Evolutionary conservation across 306 rosid species (phyloP).

Genomic region (Quercus agrifolia): DNA sequence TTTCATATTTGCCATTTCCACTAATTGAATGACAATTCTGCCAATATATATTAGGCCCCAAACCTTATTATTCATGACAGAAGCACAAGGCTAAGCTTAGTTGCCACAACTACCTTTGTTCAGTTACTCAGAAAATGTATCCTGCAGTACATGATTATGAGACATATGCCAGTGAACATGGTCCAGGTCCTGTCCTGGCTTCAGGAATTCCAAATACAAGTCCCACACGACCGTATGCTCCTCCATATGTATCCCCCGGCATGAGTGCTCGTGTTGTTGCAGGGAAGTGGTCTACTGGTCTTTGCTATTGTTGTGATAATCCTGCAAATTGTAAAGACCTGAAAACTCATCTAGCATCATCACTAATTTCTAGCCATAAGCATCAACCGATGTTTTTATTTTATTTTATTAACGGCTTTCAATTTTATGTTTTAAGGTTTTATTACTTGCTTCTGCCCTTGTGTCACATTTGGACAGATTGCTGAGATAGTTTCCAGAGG

Average conservation of each 20-base stretch:
- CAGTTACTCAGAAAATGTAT: conserved; percentile 30
- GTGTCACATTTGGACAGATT: conserved; percentile 65
- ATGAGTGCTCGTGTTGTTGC: background rate
- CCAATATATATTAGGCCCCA: background rate
- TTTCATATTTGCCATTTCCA: background rate
- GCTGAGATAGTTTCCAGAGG: conserved; percentile 59
- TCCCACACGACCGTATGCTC: conserved; percentile 24
- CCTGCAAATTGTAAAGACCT: conserved; percentile 52
- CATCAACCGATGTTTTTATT: background rate
- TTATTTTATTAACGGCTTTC: background rate
- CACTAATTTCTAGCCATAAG: background rate
- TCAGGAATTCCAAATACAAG: conserved; percentile 29
- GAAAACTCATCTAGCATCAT: background rate
- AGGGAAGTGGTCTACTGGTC: conserved; percentile 60
- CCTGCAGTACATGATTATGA: conserved; percentile 31
- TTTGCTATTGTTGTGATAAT: conserved; percentile 61
- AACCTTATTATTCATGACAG: background rate
- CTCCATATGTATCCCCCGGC: conserved; percentile 17
- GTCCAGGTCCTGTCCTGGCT: conserved; percentile 19
- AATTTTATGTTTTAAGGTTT: conserved; percentile 29
- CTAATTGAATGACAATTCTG: background rate
- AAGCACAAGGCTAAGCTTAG: background rate
- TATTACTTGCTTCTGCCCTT: conserved; percentile 66
- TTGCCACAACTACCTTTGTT: background rate
- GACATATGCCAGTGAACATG: conserved; percentile 18